Evolutionary conservation across 495 filamentous ascomycete species (phyloP).

Genomic region (Xylaria acuta): DNA sequence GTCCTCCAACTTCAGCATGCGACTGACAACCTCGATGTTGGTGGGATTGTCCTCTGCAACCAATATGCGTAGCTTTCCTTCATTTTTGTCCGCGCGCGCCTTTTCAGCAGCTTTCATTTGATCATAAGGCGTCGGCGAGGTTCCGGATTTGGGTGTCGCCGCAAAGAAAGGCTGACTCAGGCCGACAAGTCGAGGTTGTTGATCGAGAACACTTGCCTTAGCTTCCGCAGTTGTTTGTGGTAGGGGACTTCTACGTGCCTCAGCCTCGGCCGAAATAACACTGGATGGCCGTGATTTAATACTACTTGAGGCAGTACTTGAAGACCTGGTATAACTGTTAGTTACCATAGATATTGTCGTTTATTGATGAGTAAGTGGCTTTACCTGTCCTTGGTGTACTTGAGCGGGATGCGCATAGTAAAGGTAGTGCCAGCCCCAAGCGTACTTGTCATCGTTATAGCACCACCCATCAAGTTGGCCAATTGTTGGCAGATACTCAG

Average conservation of each 20-base stretch:
- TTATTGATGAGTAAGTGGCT: slow-evolving; percentile 10
- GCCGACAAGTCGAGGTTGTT: slow-evolving; percentile 80
- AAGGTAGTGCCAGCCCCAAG: slow-evolving; percentile 81
- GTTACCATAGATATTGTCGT: slow-evolving; percentile 52
- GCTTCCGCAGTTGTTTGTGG: slow-evolving; percentile 41
- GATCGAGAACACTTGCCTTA: slow-evolving; percentile 45
- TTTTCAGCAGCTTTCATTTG: slow-evolving; percentile 53
- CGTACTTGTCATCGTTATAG: slow-evolving; percentile 73
- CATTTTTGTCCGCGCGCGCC: slow-evolving; percentile 60
- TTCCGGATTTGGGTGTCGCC: slow-evolving; percentile 49
- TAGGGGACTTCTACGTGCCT: slow-evolving; percentile 48
- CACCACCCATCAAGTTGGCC: slow-evolving; percentile 81
- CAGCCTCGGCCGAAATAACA: slow-evolving; percentile 72
- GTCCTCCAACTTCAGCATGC: slow-evolving; percentile 62
- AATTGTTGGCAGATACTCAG: slow-evolving; percentile 89
- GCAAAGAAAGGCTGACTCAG: slow-evolving; percentile 88
- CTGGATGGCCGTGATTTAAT: slow-evolving; percentile 76
- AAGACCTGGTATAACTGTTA: slow-evolving; percentile 40
- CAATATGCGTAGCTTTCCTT: slow-evolving; percentile 76
- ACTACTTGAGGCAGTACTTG: slow-evolving; percentile 55
- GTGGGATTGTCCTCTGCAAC: slow-evolving; percentile 94
- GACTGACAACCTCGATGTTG: slow-evolving; percentile 88
- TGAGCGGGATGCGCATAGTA: slow-evolving; percentile 82
- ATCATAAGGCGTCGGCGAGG: slow-evolving; percentile 41
- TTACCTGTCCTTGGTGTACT: slow-evolving; percentile 69